Conservation (phyloP, 2,329 filamentous ascomycete species). For the Claviceps lovelessii region DNA sequence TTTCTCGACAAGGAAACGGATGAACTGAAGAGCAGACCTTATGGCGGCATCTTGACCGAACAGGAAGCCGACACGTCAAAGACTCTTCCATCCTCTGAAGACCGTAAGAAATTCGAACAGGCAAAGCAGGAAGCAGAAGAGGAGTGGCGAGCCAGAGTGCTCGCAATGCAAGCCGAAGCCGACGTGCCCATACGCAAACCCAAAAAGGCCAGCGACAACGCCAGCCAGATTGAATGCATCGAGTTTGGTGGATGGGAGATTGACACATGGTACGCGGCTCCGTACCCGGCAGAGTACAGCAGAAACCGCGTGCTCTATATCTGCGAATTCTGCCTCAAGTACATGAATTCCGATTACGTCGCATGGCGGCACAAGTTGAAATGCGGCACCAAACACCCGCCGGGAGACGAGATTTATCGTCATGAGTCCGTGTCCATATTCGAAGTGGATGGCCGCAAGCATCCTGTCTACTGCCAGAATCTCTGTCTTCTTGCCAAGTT, state of each 20-base stretch:
- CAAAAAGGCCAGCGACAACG: conserved; percentile 67
- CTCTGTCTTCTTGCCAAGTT: conserved; percentile 90
- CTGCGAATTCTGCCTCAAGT: conserved; percentile 97
- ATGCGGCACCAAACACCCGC: conserved; percentile 90
- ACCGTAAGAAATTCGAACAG: conserved; percentile 76
- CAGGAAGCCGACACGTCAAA: conserved; percentile 80
- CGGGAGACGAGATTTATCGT: conserved; percentile 94
- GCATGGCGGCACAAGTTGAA: conserved; percentile 97
- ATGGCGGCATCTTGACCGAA: conserved; percentile 84
- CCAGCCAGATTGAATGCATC: conserved; percentile 96
- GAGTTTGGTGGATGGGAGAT: conserved; percentile 97
- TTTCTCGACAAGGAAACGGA: conserved; percentile 83
- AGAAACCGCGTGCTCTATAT: conserved; percentile 95
- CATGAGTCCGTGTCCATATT: conserved; percentile 87
- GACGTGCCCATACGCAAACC: conserved; percentile 49
- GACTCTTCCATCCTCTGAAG: conserved; percentile 66
- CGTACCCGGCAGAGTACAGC: conserved; percentile 96
- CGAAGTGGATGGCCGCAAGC: conserved; percentile 91
- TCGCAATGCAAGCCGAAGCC: conserved; percentile 46
- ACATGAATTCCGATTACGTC: conserved; percentile 98
- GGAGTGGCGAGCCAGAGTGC: conserved; percentile 62
- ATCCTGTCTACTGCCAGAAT: conserved; percentile 97
- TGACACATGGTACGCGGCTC: conserved; percentile 96
- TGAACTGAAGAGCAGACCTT: conserved; percentile 82
- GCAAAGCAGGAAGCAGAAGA: conserved; percentile 85